phyloP scores from a whole-genome alignment of 257 asterid species.

The Jaltomata sinuosa region DNA sequence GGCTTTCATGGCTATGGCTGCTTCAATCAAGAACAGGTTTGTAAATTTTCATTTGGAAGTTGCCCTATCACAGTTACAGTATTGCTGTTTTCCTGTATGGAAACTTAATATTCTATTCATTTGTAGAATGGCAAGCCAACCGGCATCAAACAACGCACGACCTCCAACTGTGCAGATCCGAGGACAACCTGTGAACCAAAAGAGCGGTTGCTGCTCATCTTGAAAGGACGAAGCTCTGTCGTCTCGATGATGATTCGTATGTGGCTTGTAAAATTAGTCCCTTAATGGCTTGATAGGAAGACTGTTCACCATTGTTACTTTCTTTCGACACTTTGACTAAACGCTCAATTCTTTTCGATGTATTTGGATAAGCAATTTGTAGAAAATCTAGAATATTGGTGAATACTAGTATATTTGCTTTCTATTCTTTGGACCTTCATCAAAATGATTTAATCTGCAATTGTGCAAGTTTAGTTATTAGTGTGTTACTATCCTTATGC shows the following conservation, averaged over 20 bases:
- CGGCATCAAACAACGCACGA: slow-evolving; percentile 56
- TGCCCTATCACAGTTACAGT: neutral
- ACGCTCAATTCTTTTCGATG: slow-evolving; percentile 34
- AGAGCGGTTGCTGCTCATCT: slow-evolving; percentile 76
- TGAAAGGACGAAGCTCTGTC: slow-evolving; percentile 10
- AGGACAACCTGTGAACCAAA: slow-evolving; percentile 80
- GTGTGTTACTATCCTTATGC: neutral
- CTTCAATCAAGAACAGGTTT: slow-evolving; percentile 35
- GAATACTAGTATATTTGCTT: slow-evolving; percentile 24
- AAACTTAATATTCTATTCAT: neutral
- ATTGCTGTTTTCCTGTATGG: neutral
- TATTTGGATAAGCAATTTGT: slow-evolving; percentile 34
- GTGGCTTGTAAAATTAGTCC: slow-evolving; percentile 23
- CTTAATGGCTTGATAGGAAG: slow-evolving; percentile 18
- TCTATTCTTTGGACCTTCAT: slow-evolving; percentile 1
- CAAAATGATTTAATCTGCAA: neutral
- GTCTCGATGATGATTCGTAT: slow-evolving; percentile 5
- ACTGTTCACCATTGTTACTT: slow-evolving; percentile 8
- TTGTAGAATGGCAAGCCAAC: slow-evolving; percentile 92
- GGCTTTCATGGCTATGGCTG: slow-evolving; percentile 45
- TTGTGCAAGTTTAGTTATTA: neutral
- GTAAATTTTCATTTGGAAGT: neutral
- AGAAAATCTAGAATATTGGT: slow-evolving; percentile 34
- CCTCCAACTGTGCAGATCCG: slow-evolving; percentile 81
- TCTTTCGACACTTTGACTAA: slow-evolving; percentile 11